Evolutionary conservation across 2,329 filamentous ascomycete genomes (phyloP).

Genomic region (Diaporthe ilicicola): DNA sequence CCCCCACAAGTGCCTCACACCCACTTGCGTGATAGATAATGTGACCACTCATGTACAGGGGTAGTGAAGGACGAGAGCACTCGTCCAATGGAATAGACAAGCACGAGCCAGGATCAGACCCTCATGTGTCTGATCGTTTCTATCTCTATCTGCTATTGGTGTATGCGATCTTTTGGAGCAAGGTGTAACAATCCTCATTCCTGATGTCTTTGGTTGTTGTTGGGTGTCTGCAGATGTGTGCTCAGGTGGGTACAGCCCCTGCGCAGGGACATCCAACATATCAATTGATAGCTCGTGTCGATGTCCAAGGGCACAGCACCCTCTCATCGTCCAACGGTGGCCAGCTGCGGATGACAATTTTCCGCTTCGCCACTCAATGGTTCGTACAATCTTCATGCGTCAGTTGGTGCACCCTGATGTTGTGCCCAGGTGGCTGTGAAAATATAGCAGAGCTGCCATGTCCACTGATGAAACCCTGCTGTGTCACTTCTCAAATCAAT

Average conservation of each 20-base stretch:
- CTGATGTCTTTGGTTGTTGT: not conserved
- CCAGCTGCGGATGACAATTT: not conserved
- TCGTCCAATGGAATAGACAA: not conserved
- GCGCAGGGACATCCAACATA: not conserved
- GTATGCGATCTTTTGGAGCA: not conserved
- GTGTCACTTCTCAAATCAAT: not conserved
- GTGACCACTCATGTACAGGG: conserved; percentile 22
- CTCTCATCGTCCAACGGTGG: not conserved
- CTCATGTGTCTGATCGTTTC: not conserved
- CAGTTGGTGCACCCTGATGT: not conserved
- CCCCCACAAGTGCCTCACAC: conserved; percentile 10
- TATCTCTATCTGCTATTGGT: not conserved
- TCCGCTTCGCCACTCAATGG: not conserved
- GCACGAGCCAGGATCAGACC: not conserved
- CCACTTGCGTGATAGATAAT: conserved; percentile 1
- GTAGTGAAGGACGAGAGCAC: too few species aligned
- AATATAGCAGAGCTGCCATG: not conserved
- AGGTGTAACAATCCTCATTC: not conserved
- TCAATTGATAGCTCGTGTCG: not conserved
- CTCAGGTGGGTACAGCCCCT: too few species aligned
- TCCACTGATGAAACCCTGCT: not conserved
- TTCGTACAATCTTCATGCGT: not conserved
- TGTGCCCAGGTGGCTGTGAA: too few species aligned
- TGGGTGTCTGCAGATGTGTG: not conserved
- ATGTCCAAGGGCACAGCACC: not conserved